A percentile compares a stretch with the other conserved stretches of the same genome.
phyloP scores from a whole-genome alignment of 2,329 filamentous ascomycete genomes.

The Plectosphaerella plurivora region DNA sequence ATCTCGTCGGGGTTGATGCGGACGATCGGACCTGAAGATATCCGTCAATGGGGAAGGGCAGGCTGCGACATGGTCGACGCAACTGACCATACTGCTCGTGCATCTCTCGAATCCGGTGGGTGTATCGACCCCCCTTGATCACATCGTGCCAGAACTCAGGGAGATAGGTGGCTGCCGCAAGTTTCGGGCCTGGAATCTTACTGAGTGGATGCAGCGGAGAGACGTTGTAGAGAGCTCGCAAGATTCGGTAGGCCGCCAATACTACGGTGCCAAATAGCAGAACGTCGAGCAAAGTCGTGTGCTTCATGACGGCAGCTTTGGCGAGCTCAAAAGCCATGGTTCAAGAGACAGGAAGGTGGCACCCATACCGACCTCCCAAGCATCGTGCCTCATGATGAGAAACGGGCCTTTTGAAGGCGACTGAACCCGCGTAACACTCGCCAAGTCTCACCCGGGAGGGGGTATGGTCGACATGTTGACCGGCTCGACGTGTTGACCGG shows the following conservation, averaged over 20 bases:
- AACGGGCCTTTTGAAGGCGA: too few species aligned
- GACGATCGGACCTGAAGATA: conserved; percentile 25
- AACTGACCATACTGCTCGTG: conserved; percentile 30
- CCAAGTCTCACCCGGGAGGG: too few species aligned
- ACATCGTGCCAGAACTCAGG: conserved; percentile 34
- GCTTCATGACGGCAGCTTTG: too few species aligned
- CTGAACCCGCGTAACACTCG: too few species aligned
- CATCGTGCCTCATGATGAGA: too few species aligned
- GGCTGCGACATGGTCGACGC: neutral
- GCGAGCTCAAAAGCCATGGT: too few species aligned
- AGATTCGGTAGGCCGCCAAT: conserved; percentile 16
- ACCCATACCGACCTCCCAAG: too few species aligned
- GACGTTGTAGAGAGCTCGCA: conserved; percentile 26
- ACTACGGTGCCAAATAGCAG: too few species aligned
- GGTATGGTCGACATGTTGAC: too few species aligned
- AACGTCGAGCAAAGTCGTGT: too few species aligned
- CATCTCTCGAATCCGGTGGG: conserved; percentile 25
- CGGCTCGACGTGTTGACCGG: too few species aligned
- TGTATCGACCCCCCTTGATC: conserved; percentile 28
- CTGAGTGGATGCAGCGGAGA: conserved; percentile 32
- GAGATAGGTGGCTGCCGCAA: conserved; percentile 28
- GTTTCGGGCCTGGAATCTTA: conserved; percentile 29
- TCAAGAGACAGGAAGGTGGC: too few species aligned
- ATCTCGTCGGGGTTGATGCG: conserved; percentile 34
- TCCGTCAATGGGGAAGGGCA: neutral